Base-by-base conservation (phyloP, 257 asterid genomes). In the Nicotiana benthamiana region DNA sequence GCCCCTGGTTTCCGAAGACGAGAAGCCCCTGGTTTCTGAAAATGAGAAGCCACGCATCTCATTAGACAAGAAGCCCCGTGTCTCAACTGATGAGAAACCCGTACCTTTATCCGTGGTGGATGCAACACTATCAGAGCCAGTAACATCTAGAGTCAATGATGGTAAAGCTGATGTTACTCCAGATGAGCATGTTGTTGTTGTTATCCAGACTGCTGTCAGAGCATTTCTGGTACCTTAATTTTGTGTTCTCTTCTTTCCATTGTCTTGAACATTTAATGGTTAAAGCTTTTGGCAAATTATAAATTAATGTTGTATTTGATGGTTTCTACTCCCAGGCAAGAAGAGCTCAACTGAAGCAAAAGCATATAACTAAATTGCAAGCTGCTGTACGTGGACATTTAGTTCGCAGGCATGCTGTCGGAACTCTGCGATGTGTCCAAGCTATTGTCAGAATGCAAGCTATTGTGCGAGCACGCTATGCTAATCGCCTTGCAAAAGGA, bases 301-400 rank as follows among this genome's bases (percentile, higher is more conserved):
- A 51, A n/a, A 70, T 61, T 76, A 28, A 64, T 75, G 24, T 74
- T 62, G 26, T n/a, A 4, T 48, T 78, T 70, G 75, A 63, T 60
- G 24, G 40, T 62, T 43, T 65, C 43, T 80, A 24, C 83, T 77
- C 26, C 84, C 92, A 96, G 99, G 97, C 99, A 84, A 94, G 79
- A 79, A 87, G 76, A 76, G 83, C 32, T 64, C 75, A 90, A 74
- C 53, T 88, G 89, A 89, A 89, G 90, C 91, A 90, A 81, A 88
- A 93, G 83, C 87, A 79, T 76, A 36, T 87, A 82, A 84, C 90
- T 53, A 94, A 89, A 80, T 86, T 96, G 87, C 99, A 96, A 96
- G 97, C 99, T 84, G 97, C 89, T 84, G 90, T 96, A n/a, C 93
- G 99, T 80, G 99, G 99, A 75, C 97, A 91, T 79, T 83, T 94